Base-by-base conservation (phyloP, 2,329 filamentous ascomycete genomes). In the Rhinocladiella similis region DNA sequence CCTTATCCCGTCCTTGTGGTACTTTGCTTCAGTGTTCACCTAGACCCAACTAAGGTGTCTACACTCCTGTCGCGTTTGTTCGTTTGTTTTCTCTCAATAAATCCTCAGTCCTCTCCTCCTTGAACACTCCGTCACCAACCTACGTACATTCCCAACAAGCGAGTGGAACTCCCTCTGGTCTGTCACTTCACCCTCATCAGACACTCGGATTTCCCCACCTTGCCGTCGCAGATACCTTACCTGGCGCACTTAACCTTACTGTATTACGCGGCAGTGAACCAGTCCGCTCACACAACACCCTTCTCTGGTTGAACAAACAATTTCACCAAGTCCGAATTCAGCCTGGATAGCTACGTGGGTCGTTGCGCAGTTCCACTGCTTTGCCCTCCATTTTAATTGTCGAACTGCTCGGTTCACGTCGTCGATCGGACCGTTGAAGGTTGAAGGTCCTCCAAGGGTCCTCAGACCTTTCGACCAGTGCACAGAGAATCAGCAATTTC, bases 401-500 rank as follows among this genome's bases (percentile, higher is more conserved):
- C 43, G 20, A 22, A 16, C 43, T 46, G 43, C 12, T 46, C 16
- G 27, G 41, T 53, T 48, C 50, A 42, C 27, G 25, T 59, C 53
- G 43, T 48, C 54, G 54, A 59, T 50, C 47, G 41, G 41, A 47
- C 51, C 33, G 56, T 41, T 47, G 22, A 35, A 10, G 18, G 51
- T 48, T 47, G 29, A 42, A 51, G 52, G 50, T 20, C 49, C 46
- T 46, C 42, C 33, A 39, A 45, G 20, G 46, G 50, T 60, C 54
- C 47, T 57, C 50, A 60, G 54, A 56, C 57, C 56, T 57, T 49
- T 57, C 50, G 19, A 56, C 45, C 20, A 47, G 18, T 6, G 9
- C 29, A 29, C 5, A 39, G 38, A 50, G 16, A 22, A 47, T n/a
- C 52, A 48, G 25, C 47, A 18, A 18, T n/a, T n/a, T n/a, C n/a